A percentile compares a stretch with the other conserved stretches of the same genome.
phyloP scores from a whole-genome alignment of 306 rosid species.

The Chamaecrista fasciculata region DNA sequence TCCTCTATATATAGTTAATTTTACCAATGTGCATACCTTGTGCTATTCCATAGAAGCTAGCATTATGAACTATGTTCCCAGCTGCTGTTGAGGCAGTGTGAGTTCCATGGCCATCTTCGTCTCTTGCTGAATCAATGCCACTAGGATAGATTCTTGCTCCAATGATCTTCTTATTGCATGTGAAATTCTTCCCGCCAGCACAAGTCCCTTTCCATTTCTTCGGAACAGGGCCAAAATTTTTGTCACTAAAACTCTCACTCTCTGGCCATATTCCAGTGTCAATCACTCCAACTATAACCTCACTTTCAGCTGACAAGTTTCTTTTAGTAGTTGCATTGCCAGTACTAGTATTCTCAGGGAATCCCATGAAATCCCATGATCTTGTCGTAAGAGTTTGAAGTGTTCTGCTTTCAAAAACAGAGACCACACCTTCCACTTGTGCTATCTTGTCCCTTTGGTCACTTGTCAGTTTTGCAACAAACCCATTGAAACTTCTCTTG shows the following conservation, averaged over 20 bases:
- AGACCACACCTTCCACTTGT: conserved; percentile 19
- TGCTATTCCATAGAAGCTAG: conserved; percentile 15
- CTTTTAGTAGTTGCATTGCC: neutral
- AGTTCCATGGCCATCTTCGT: conserved; percentile 29
- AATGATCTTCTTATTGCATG: conserved; percentile 38
- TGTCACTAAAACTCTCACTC: conserved; percentile 26
- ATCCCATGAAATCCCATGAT: conserved; percentile 38
- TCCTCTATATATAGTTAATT: too few relatives aligned
- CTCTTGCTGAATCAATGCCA: conserved; percentile 6
- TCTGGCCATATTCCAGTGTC: conserved; percentile 37
- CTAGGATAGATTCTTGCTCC: conserved; percentile 10
- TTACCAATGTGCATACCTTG: neutral
- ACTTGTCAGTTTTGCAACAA: neutral
- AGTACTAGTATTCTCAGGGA: neutral
- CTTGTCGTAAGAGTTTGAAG: conserved; percentile 20
- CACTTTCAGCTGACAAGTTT: neutral
- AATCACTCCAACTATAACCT: conserved; percentile 21
- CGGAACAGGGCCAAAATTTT: conserved; percentile 24
- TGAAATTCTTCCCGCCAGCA: conserved; percentile 19
- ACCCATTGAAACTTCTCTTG: neutral
- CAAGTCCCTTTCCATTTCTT: conserved; percentile 34
- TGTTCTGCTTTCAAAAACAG: conserved; percentile 26
- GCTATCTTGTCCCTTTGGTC: neutral
- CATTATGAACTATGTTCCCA: conserved; percentile 15
- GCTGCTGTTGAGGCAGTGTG: conserved; percentile 30